Base-by-base conservation (phyloP, 2,329 filamentous ascomycete genomes). In the Stemphylium beticola region DNA sequence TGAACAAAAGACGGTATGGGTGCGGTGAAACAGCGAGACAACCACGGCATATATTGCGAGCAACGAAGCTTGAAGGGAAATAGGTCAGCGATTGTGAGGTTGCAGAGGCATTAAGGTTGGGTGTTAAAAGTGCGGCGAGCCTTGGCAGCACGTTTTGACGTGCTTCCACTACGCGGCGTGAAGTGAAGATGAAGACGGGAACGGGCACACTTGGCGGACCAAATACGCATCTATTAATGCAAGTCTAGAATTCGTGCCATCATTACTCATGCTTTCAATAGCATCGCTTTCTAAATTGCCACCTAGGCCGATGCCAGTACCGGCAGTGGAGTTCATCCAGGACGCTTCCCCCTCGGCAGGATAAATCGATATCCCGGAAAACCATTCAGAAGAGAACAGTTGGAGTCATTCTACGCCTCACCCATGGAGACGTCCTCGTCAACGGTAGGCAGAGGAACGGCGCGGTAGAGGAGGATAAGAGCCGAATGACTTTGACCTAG, bases 401-500 rank as follows among this genome's bases (percentile, higher is more conserved):
- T 37, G 33, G 24, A 52, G 18, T 37, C 45, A 44, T 22, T 9
- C 37, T 56, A 57, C 43, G 47, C 51, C 31, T 67, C 72, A 42
- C 68, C 58, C 65, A 74, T 73, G 54, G 62, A 66, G 12, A 73
- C 71, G 37, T 76, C 74, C 55, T 77, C 85, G 26, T 77, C 85
- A 26, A 84, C 78, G 7, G 78, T 78, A 8, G 88, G 87, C 56
- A 93, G 79, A 24, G 87, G 83, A 55, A 93, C 87, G 7, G 90
- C 89, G 63, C 84, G 84, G 78, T 95, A 95, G 22, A 95, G 82
- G 37, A 93, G 79, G 59, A 95, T 92, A 42, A 95, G 82, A 24
- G 91, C 91, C 45, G 90, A 92, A 76, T 95, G 91, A 49, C 87
- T 89, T 77, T 95, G 91, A 62, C 81, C 81, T 81, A 49, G 10